Evolutionary conservation across 2,329 filamentous ascomycete genomes (phyloP).

Genomic region (Aspergillus sp.): DNA sequence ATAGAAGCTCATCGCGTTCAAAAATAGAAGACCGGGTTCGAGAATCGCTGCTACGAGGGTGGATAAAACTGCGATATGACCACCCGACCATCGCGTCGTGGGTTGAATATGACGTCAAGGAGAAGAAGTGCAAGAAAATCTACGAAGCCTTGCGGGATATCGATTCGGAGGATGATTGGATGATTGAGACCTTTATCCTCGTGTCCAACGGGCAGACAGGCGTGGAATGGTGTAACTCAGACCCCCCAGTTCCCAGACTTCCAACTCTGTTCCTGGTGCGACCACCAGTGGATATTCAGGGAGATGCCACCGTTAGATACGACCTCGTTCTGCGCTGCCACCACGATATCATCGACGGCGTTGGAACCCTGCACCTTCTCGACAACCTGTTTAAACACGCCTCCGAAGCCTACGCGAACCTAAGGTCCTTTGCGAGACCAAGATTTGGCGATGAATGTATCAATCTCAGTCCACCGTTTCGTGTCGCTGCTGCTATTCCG

Average conservation of each 20-base stretch:
- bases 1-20: not conserved
- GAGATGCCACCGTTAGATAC: not conserved
- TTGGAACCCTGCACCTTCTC: conserved; percentile 16
- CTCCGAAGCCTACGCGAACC: conserved; percentile 5
- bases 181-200: conserved; percentile 12
- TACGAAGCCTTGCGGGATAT: conserved; percentile 10
- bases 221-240: conserved; percentile 19
- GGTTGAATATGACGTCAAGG: conserved; percentile 11
- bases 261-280: conserved; percentile 20
- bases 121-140: conserved; percentile 15
- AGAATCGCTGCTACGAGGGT: conserved; percentile 13
- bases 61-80: conserved; percentile 17
- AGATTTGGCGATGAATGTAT: conserved; percentile 14
- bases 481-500: conserved; percentile 14
- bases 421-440: conserved; percentile 2
- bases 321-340: conserved; percentile 17
- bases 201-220: conserved; percentile 10
- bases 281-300: not conserved
- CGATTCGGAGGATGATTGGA: conserved; percentile 7
- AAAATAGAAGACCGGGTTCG: conserved; percentile 2
- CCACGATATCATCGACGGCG: conserved; percentile 20
- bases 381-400: conserved; percentile 15
- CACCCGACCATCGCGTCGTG: conserved; percentile 19
- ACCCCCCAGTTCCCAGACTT: conserved; percentile 16
- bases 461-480: conserved; percentile 18